Evolutionary conservation across 805 yeast species (phyloP).

Genomic region (Suhomyces kilbournensis): DNA sequence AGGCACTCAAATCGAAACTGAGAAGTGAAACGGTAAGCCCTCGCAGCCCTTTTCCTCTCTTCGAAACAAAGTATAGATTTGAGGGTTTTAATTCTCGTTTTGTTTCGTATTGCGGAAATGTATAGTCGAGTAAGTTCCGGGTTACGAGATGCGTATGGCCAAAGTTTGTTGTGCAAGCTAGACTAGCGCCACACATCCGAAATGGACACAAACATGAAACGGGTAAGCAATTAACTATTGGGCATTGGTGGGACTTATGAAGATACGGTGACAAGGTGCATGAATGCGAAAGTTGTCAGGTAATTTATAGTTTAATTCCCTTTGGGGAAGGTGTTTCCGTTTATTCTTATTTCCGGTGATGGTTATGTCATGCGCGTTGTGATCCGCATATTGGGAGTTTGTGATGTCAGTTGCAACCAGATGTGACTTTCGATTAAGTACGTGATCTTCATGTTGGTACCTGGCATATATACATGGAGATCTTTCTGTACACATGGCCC

Average conservation of each 20-base stretch:
- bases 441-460: not conserved
- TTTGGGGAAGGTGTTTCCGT: not conserved
- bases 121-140: not conserved
- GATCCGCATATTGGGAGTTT: not conserved
- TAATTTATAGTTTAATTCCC: not conserved
- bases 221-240: not conserved
- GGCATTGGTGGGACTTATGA: not conserved
- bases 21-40: not conserved
- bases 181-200: not conserved
- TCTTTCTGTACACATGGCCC: not conserved
- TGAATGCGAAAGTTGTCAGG: not conserved
- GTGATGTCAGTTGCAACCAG: not conserved
- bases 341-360: not conserved
- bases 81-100: not conserved
- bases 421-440: not conserved
- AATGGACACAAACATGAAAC: not conserved
- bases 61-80: not conserved
- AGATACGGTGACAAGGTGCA: not conserved
- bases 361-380: not conserved
- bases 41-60: not conserved
- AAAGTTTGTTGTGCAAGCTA: not conserved
- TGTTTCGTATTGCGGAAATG: not conserved
- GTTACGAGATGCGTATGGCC: not conserved
- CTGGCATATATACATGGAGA: not conserved
- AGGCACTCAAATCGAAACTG: not conserved